A percentile compares a stretch with the other conserved stretches of the same genome.
phyloP scores from a whole-genome alignment of 257 asterid genomes.

The Ehretia macrophylla region DNA sequence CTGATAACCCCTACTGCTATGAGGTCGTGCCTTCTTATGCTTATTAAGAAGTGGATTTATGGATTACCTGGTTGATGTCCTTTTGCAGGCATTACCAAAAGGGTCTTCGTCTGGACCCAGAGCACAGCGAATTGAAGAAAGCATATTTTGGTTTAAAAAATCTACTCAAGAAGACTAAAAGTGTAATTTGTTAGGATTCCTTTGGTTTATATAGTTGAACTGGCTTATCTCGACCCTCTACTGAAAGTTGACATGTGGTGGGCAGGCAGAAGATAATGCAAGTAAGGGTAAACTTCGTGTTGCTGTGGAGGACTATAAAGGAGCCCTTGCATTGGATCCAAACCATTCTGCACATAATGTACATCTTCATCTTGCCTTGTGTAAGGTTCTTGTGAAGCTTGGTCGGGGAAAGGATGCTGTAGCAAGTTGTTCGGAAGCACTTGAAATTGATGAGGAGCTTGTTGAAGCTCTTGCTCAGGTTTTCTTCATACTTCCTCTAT shows the following conservation, averaged over 20 bases:
- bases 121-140: slow-evolving; percentile 84
- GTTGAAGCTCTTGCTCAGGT: slow-evolving; percentile 93
- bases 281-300: slow-evolving; percentile 82
- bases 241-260: slow-evolving; percentile 10
- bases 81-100: slow-evolving; percentile 77
- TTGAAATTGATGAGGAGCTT: slow-evolving; percentile 69
- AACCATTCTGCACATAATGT: slow-evolving; percentile 70
- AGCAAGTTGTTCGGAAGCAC: slow-evolving; percentile 72
- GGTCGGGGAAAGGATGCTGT: slow-evolving; percentile 89
- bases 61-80: neutral
- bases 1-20: too few species aligned
- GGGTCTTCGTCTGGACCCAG: slow-evolving; percentile 96
- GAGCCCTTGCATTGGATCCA: slow-evolving; percentile 82
- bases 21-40: neutral
- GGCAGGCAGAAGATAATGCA: slow-evolving; percentile 94
- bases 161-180: slow-evolving; percentile 82
- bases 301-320: slow-evolving; percentile 76
- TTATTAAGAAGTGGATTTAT: neutral
- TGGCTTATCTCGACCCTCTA: neutral
- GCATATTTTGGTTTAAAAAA: slow-evolving; percentile 86
- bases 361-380: slow-evolving; percentile 80
- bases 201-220: neutral
- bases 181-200: slow-evolving; percentile 36
- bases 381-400: slow-evolving; percentile 85
- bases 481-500: slow-evolving; percentile 6